These are phyloP conservation scores for Puccinellia tenuiflora DNA, from an alignment of 176 grass and related monocot species.

Conservation along the genomic window DNA sequence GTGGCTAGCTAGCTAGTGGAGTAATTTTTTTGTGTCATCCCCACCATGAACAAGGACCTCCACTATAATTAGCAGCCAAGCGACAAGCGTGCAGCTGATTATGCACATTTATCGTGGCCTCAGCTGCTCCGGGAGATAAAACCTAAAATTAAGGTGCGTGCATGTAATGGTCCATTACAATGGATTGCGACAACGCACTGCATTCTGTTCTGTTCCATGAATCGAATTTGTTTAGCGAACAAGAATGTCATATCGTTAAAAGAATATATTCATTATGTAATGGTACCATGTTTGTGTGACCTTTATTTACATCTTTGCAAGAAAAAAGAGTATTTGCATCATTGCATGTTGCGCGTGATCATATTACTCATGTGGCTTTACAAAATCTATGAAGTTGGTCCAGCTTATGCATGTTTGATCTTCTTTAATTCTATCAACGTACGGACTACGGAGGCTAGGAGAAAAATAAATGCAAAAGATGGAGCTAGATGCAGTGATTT, in stretches of 20 bases:
- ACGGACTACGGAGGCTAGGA: no score
- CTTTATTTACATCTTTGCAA: background rate
- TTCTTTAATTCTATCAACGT: no score
- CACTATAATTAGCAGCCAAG: background rate
- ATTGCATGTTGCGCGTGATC: no score
- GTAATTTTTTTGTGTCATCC: background rate
- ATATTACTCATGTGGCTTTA: no score
- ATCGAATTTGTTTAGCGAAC: background rate
- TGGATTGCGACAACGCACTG: background rate
- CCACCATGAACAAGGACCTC: background rate
- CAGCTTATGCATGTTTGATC: no score
- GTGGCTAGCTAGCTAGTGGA: background rate
- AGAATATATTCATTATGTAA: background rate
- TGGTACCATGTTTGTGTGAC: background rate
- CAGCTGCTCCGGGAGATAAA: background rate
- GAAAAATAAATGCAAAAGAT: no score
- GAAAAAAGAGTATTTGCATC: no score
- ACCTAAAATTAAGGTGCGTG: no score
- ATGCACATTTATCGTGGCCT: background rate
- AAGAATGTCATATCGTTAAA: background rate
- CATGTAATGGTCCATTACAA: background rate
- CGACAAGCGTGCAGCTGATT: background rate
- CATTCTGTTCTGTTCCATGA: background rate
- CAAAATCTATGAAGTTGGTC: no score
- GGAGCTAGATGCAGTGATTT: no score